Conservation (phyloP, 2,329 filamentous ascomycete genomes). For the Tolypocladium paradoxum region DNA sequence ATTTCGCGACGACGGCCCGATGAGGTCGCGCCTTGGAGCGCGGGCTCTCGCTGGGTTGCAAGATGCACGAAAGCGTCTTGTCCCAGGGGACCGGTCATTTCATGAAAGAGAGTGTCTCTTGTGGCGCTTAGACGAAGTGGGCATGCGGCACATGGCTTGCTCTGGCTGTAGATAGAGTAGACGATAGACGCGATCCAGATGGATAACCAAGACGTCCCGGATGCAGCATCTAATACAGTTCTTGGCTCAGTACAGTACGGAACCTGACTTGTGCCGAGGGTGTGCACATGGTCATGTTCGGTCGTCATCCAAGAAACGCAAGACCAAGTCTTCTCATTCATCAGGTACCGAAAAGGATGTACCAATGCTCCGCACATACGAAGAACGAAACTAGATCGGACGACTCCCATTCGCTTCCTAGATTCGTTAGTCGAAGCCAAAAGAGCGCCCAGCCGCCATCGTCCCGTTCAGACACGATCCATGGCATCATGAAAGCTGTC, state of each 20-base stretch:
- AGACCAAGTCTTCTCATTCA: too few species aligned
- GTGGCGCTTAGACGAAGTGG: background rate
- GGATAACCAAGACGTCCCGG: background rate
- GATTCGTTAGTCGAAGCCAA: too few species aligned
- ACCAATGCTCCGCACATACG: too few species aligned
- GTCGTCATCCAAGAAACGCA: too few species aligned
- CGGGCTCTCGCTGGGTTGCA: background rate
- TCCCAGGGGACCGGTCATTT: background rate
- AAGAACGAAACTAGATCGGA: too few species aligned
- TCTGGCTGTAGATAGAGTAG: background rate
- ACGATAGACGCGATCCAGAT: background rate
- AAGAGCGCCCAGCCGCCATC: too few species aligned
- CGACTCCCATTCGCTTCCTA: too few species aligned
- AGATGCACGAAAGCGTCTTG: background rate
- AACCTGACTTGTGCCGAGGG: too few species aligned
- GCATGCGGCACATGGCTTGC: background rate
- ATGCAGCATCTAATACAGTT: background rate
- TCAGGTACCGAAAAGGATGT: too few species aligned
- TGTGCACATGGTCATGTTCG: background rate
- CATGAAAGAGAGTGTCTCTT: background rate
- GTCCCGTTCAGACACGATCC: too few species aligned
- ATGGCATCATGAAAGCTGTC: too few species aligned
- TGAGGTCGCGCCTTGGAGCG: background rate
- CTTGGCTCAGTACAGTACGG: background rate
- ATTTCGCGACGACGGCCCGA: background rate